Conservation (phyloP, 192 early-diverging fungal genomes). For the Coemansia sp. region DNA sequence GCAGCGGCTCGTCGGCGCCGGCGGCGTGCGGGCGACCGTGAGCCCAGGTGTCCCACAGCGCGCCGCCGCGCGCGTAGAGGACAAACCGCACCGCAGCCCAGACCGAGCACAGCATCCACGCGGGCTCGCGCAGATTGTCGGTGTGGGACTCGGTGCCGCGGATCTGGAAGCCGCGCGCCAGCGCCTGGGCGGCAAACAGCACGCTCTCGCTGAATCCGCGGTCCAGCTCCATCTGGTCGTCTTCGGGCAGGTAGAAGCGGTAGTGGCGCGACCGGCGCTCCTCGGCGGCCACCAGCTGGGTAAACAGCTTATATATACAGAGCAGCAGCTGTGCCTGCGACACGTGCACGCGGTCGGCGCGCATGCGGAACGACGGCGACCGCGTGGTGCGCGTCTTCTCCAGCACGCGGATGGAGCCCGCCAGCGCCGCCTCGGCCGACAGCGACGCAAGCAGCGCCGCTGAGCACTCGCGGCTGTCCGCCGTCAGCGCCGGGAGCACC, state of each 20-base stretch:
- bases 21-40: neutral
- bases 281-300: conserved; percentile 38
- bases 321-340: conserved; percentile 56
- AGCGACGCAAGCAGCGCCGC: conserved; percentile 14
- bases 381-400: conserved; percentile 19
- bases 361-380: conserved; percentile 35
- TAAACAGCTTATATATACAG: conserved; percentile 53
- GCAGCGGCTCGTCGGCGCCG: neutral
- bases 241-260: conserved; percentile 57
- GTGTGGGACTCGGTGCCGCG: conserved; percentile 63
- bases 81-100: conserved; percentile 57
- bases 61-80: conserved; percentile 29
- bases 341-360: conserved; percentile 58
- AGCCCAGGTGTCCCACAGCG: conserved; percentile 18
- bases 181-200: conserved; percentile 66
- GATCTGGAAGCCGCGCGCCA: conserved; percentile 62
- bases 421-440: conserved; percentile 30
- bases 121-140: conserved; percentile 51
- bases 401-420: conserved; percentile 20
- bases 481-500: neutral
- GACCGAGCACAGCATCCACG: conserved; percentile 51
- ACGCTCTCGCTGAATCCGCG: conserved; percentile 67
- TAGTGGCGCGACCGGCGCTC: conserved; percentile 53
- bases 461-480: neutral
- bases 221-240: conserved; percentile 66